Percentiles rank a stretch among this genome's conserved stretches.
Evolutionary conservation across 306 rosid genomes (phyloP).

Genomic region (Vicia villosa): DNA sequence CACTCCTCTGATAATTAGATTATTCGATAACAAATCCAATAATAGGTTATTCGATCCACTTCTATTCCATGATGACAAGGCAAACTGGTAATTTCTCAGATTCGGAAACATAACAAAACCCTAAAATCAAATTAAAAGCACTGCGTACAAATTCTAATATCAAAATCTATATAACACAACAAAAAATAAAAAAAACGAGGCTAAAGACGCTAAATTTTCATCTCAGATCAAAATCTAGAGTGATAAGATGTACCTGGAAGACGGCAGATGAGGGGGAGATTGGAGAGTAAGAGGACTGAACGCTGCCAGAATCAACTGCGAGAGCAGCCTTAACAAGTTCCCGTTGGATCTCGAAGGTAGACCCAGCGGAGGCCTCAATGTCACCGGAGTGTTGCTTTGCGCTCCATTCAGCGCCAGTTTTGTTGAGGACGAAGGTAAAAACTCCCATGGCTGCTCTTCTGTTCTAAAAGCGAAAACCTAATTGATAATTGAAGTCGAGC

Average conservation of each 20-base stretch:
- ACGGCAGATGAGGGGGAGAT: constrained; percentile 70
- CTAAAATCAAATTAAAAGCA: background rate
- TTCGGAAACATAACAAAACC: background rate
- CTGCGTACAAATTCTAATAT: background rate
- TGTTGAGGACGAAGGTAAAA: constrained; percentile 69
- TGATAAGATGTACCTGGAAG: constrained; percentile 58
- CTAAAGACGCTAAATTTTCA: background rate
- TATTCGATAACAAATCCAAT: too few relatives aligned
- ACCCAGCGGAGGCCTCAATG: constrained; percentile 68
- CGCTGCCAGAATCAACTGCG: constrained; percentile 70
- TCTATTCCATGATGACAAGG: too few relatives aligned
- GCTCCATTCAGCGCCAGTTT: constrained; percentile 66
- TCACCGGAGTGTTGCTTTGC: constrained; percentile 76
- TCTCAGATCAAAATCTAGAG: background rate
- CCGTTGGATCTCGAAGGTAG: constrained; percentile 73
- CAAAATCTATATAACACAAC: background rate
- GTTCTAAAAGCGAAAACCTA: constrained; percentile 28
- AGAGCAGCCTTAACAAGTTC: constrained; percentile 69
- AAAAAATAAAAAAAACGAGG: background rate
- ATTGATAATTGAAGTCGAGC: constrained; percentile 1
- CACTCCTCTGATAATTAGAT: too few relatives aligned
- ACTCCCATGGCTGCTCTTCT: constrained; percentile 66
- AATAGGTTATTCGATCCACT: too few relatives aligned
- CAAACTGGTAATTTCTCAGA: too few relatives aligned
- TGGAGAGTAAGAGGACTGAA: constrained; percentile 77